A percentile compares a stretch with the other conserved stretches of the same genome.
These are phyloP conservation scores for Mortierella sp. DNA, from an alignment of 371 early-diverging fungal genomes.

Conservation along the genomic window DNA sequence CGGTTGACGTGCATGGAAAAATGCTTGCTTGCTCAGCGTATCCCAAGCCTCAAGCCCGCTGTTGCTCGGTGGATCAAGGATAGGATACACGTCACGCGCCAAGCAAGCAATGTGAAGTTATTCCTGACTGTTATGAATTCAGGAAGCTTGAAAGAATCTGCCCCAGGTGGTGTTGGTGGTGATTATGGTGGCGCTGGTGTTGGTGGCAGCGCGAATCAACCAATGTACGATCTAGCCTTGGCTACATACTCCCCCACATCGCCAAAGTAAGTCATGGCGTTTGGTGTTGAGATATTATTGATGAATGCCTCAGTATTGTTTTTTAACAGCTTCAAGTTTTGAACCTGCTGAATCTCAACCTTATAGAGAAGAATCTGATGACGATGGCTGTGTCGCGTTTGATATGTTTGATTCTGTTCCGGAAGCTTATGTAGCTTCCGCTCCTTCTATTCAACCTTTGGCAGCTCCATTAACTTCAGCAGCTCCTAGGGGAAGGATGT, in stretches of 20 bases:
- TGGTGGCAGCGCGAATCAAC: neutral
- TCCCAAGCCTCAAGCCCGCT: slow-evolving; percentile 43
- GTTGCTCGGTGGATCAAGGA: slow-evolving; percentile 57
- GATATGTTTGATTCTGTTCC: slow-evolving; percentile 4
- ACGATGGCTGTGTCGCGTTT: slow-evolving; percentile 23
- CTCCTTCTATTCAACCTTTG: neutral
- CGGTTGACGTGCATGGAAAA: slow-evolving; percentile 60
- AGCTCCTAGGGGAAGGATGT: neutral
- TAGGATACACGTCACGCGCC: slow-evolving; percentile 14
- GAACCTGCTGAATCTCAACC: neutral
- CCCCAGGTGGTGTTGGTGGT: neutral
- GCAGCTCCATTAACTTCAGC: neutral
- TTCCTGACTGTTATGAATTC: slow-evolving; percentile 52
- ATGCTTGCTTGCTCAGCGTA: slow-evolving; percentile 60
- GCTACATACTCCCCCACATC: slow-evolving; percentile 12
- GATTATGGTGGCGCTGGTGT: neutral
- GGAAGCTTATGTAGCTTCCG: no score
- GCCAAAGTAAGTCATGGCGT: no score
- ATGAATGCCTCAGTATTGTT: neutral
- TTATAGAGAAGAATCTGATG: slow-evolving; percentile 12
- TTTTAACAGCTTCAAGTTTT: neutral
- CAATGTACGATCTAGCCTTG: slow-evolving; percentile 1
- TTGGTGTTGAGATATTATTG: no score
- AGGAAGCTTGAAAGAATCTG: slow-evolving; percentile 17
- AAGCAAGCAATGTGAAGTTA: slow-evolving; percentile 30